Conservation (phyloP, 2,329 filamentous ascomycete species). For the Clonostachys chloroleuca region DNA sequence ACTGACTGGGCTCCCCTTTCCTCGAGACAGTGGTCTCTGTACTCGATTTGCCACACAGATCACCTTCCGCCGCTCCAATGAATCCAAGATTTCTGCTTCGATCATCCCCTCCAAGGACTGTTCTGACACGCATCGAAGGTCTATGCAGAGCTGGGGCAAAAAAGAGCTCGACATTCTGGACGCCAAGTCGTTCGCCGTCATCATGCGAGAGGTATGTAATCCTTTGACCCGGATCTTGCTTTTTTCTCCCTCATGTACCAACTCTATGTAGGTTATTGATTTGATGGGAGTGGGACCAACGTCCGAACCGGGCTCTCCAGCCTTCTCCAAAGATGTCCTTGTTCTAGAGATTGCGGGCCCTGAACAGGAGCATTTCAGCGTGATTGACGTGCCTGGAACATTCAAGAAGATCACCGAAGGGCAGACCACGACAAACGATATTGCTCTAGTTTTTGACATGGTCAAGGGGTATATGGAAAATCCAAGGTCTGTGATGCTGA, state of each 20-base stretch:
- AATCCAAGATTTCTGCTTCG: no score
- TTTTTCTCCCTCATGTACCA: constrained; percentile 4
- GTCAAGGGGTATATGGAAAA: constrained; percentile 40
- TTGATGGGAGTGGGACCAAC: constrained; percentile 3
- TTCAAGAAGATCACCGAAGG: constrained; percentile 33
- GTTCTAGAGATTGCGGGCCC: constrained; percentile 36
- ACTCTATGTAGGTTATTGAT: constrained; percentile 4
- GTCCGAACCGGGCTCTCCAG: constrained; percentile 3
- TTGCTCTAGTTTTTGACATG: constrained; percentile 37
- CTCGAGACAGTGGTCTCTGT: no score
- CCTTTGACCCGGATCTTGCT: not conserved
- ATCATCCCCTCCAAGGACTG: no score
- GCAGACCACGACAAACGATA: constrained; percentile 37
- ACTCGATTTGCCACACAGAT: no score
- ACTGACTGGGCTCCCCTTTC: no score
- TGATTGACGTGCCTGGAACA: constrained; percentile 50
- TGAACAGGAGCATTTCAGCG: constrained; percentile 37
- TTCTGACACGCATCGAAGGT: no score
- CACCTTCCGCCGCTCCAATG: no score
- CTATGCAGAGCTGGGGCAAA: no score
- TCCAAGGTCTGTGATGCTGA: constrained; percentile 41
- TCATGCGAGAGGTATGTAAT: no score
- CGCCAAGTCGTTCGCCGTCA: no score
- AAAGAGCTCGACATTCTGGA: no score
- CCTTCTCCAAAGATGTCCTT: constrained; percentile 41